Base-by-base conservation (phyloP, 179 eudicot genomes). In the Heliamphora pulchella region DNA sequence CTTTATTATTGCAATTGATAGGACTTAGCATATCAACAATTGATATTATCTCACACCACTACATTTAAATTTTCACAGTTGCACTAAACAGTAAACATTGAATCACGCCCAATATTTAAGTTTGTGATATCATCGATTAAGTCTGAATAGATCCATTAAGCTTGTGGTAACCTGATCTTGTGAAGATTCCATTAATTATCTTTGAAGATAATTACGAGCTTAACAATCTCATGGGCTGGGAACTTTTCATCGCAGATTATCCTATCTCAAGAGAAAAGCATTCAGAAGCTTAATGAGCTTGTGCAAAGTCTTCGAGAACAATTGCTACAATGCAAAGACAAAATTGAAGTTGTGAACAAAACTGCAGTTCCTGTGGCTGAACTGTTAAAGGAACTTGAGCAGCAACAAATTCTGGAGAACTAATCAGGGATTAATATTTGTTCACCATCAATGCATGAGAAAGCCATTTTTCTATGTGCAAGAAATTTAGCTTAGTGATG, bases 201-300 rank as follows among this genome's bases (percentile, higher is more conserved):
- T 54, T 43, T 72, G 77, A 54, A n/a, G 2, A 51, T 75, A 3
- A n/a, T 59, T 53, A 73, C 22, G 76, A 1, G 41, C 13, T 31
- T 20, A 11, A 5, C 48, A 5, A 46, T 59, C 68, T 76, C 9
- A 58, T 61, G 44, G 58, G 11, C 57, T 1, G 5, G 70, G 18
- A 66, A 62, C 18, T 48, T 77, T 47, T 47, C 50, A 6, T 71
- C n/a, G 79, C 71, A 77, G 79, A 77, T 77, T 20, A 77, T 77
- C 55, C 62, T 77, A 13, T 77, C 79, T 20, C 79, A 77, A 63
- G 71, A 77, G 71, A 20, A 48, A 14, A 63, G 71, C 20, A 77
- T 77, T 63, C 71, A 51, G 59, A 77, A 63, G 48, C 79, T 77
- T 63, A 51, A 66, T 63, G 79, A 63, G 55, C 71, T 77, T 48